Percentiles rank a stretch among this genome's conserved stretches.
phyloP scores from a whole-genome alignment of 257 asterid species.

The Lithospermum erythrorhizon region DNA sequence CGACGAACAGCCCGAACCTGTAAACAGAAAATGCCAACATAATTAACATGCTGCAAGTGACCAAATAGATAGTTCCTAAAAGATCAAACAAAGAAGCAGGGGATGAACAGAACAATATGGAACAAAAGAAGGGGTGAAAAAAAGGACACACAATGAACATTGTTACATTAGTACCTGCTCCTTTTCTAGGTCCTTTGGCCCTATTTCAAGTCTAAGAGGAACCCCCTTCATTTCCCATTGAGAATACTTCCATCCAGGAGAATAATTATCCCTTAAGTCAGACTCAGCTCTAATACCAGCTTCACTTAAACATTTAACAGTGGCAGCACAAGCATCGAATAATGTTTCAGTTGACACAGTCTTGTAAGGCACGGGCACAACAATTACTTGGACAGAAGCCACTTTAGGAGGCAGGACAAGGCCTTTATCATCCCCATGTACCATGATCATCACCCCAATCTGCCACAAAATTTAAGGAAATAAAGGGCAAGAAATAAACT shows the following conservation, averaged over 20 bases:
- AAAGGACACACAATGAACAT: neutral
- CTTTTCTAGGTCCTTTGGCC: constrained; percentile 86
- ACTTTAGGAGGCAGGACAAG: constrained; percentile 94
- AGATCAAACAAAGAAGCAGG: neutral
- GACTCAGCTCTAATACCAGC: constrained; percentile 81
- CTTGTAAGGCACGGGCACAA: constrained; percentile 87
- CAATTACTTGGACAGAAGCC: constrained; percentile 74
- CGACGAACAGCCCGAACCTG: constrained; percentile 91
- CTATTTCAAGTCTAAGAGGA: constrained; percentile 94
- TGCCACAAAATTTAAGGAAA: constrained; percentile 21
- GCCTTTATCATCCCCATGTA: constrained; percentile 93
- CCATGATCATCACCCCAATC: constrained; percentile 99
- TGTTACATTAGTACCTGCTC: constrained; percentile 45
- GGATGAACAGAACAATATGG: too few relatives aligned
- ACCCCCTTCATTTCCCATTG: constrained; percentile 99
- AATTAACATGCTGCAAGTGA: neutral
- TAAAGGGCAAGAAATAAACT: too few relatives aligned
- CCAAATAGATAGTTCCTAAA: neutral
- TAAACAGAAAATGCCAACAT: neutral
- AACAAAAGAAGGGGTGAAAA: too few relatives aligned
- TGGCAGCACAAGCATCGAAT: constrained; percentile 65
- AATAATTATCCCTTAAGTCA: constrained; percentile 83
- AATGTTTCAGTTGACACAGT: constrained; percentile 82
- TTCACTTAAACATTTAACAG: constrained; percentile 56
- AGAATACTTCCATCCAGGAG: constrained; percentile 98